Evolutionary conservation across 345 rosid species (phyloP).

Genomic region (Eutrema japonicum): DNA sequence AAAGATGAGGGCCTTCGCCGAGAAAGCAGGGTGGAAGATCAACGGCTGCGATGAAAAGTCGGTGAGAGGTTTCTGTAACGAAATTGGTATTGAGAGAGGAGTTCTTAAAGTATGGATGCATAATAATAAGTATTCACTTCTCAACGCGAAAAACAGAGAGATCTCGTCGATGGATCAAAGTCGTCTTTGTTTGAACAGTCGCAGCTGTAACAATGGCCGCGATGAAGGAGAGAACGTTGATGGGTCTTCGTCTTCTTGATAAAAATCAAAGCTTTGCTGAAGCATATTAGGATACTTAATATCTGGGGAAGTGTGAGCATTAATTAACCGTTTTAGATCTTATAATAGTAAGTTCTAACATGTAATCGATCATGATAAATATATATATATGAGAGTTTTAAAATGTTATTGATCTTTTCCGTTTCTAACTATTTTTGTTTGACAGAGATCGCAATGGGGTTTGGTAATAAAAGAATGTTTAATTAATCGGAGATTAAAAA

Average conservation of each 20-base stretch:
- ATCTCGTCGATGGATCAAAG: slow-evolving; percentile 18
- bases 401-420: slow-evolving; percentile 1
- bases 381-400: slow-evolving; percentile 7
- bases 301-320: slow-evolving; percentile 22
- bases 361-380: slow-evolving; percentile 30
- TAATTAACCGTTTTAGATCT: slow-evolving; percentile 33
- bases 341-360: slow-evolving; percentile 35
- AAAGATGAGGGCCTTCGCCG: slow-evolving; percentile 72
- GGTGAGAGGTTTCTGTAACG: slow-evolving; percentile 60
- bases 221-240: slow-evolving; percentile 26
- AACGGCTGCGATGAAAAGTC: slow-evolving; percentile 54
- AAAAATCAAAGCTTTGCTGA: not conserved
- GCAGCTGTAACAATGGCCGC: slow-evolving; percentile 26
- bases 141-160: slow-evolving; percentile 46
- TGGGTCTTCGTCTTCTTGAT: slow-evolving; percentile 42
- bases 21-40: slow-evolving; percentile 76
- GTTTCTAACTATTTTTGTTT: not conserved
- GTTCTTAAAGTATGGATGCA: slow-evolving; percentile 93
- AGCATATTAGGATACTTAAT: slow-evolving; percentile 25
- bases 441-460: slow-evolving; percentile 20
- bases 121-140: slow-evolving; percentile 63
- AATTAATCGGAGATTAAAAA: not conserved
- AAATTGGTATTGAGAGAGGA: slow-evolving; percentile 63
- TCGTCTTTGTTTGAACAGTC: slow-evolving; percentile 35
- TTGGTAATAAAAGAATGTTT: not conserved